These are phyloP conservation scores for Fusarium oxysporum DNA, from an alignment of 2,329 filamentous ascomycete genomes.

Conservation along the genomic window DNA sequence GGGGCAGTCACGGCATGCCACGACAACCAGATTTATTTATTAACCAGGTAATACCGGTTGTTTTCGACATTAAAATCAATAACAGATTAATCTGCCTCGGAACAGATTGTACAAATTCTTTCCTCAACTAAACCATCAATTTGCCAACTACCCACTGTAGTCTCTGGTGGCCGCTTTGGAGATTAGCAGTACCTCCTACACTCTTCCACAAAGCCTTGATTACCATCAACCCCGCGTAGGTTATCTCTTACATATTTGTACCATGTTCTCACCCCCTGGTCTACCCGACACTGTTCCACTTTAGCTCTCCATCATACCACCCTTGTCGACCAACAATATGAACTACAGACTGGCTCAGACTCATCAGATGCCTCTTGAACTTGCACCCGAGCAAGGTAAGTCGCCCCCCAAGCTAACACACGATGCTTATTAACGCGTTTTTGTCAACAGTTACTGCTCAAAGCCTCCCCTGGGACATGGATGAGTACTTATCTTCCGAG, in stretches of 20 bases:
- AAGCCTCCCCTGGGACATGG: neutral
- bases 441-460: neutral
- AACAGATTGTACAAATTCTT: neutral
- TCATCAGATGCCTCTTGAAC: neutral
- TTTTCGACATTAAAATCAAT: accelerated
- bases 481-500: neutral
- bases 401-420: too few species aligned
- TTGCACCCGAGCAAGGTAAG: neutral
- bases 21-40: neutral
- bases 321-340: neutral
- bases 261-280: neutral
- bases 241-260: neutral
- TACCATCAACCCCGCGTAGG: neutral
- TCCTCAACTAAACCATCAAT: neutral
- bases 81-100: neutral
- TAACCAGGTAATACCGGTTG: too few species aligned
- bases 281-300: neutral
- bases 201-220: neutral
- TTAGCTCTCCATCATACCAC: too few species aligned
- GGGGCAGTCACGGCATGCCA: neutral
- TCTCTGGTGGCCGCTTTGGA: neutral
- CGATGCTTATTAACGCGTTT: neutral
- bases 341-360: neutral
- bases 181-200: neutral
- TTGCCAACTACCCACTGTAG: neutral